Evolutionary conservation across 2,329 filamentous ascomycete genomes (phyloP), one percentile per base, ranked within the genome.

Genomic region (Annulohypoxylon truncatum): DNA sequence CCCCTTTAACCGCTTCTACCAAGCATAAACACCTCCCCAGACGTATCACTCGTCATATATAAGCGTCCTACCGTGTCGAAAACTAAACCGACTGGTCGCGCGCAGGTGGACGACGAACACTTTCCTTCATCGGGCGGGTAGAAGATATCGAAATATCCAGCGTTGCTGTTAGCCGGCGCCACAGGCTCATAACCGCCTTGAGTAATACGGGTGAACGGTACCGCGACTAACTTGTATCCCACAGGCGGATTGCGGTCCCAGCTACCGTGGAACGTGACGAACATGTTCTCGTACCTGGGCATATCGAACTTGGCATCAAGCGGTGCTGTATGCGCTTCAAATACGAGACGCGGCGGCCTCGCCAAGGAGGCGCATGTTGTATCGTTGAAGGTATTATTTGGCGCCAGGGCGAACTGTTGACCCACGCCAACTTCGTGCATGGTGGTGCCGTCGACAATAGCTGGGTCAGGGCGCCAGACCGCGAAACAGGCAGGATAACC

Each of bases 271-370:
- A 90, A 87, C 0, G 86, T 81, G 33, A 91, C 81, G 79, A 85
- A 91, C 6, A 86, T 84, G 9, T 80, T 83, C 65, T 85, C 83
- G 22, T 82, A 86, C 29, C 29, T 42, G 12, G 80, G 79, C 8
- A 83, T 83, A 20, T 83, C 86, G 78, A 91, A 91, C 70, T 87
- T 86, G 72, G 89, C 83, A 70, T 90, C 88, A 2, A 91, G 78
- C 0, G 89, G 89, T 0, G 89, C 88, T 77, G 83, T 86, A 70
- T 92, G 89, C 1, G 88, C 85, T 40, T 84, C 79, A 59, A 79
- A 77, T 52, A 82, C 83, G 28, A 91, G 78, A 0, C 83, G 22
- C 76, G 88, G 81, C 18, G 77, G 67, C 38, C 51, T 59, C 6
- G 74, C 75, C 3, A 66, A 20, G 12, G 53, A 42, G 12, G 59